Evolutionary conservation across 176 grass and related monocot genomes (phyloP).

Genomic region (Leersia perrieri): DNA sequence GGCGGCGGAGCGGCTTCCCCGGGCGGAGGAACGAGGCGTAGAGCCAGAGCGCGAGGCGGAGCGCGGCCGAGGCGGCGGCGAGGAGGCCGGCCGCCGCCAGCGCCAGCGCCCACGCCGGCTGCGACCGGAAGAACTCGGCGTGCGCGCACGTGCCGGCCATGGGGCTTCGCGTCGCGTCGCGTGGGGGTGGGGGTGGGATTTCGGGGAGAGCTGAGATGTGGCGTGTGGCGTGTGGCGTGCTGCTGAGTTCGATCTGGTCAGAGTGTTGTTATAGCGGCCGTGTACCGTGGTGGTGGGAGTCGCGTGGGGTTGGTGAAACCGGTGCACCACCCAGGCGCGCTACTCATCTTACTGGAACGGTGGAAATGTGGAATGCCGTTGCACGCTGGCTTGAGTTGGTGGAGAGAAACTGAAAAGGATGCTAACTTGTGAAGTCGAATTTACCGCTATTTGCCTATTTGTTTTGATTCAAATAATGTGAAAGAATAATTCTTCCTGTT

Average conservation of each 20-base stretch:
- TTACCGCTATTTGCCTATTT: too few species aligned
- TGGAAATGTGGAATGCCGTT: too few species aligned
- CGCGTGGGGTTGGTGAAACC: neutral
- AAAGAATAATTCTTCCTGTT: too few species aligned
- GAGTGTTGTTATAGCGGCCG: neutral
- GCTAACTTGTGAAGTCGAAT: neutral
- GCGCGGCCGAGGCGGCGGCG: constrained; percentile 30
- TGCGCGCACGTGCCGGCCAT: constrained; percentile 66
- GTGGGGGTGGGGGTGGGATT: too few species aligned
- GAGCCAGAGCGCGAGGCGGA: constrained; percentile 61
- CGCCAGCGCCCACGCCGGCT: constrained; percentile 67
- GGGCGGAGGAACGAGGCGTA: constrained; percentile 81
- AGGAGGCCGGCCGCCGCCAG: constrained; percentile 60
- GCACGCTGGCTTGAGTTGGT: neutral
- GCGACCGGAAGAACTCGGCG: constrained; percentile 67
- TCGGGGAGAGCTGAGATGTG: too few species aligned
- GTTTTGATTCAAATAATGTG: too few species aligned
- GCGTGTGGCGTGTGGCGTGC: too few species aligned
- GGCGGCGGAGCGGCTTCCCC: constrained; percentile 70
- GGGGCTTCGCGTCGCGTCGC: neutral
- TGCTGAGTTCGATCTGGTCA: neutral
- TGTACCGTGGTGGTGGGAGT: too few species aligned
- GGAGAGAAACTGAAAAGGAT: neutral
- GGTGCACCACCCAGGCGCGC: neutral
- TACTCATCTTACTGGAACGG: too few species aligned